Base-by-base conservation (phyloP, 176 grass and related monocot species). In the Phoenix dactylifera region DNA sequence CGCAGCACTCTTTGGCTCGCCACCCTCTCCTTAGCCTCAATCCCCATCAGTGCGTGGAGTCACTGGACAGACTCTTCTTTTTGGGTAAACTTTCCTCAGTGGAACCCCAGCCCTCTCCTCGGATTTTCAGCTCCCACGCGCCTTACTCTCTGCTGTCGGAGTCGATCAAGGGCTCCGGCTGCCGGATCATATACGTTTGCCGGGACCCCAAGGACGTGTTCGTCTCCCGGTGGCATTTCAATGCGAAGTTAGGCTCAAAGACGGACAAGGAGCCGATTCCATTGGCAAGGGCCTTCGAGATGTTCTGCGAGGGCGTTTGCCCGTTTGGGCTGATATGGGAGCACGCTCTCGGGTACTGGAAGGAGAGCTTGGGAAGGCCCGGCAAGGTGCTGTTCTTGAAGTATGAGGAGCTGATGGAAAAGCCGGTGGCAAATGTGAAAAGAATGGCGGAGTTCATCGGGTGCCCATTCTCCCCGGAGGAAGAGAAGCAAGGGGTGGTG, bases 11-110 rank as follows among this genome's bases (percentile, higher is more conserved):
- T 25, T 10, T 14, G 9, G 17, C 19, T 59, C 19, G 25, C 49
- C 86, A 89, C 77, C 70, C 74, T 9, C 68, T 89, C 30, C 77
- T 75, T 15, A 1, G 18, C 55, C 64, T 62, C 57, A 65, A 69
- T 60, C 52, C 76, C 3, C 76, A 84, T 22, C 77, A 81, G 9
- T 65, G 67, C 24, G 78, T 68, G 1, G 68, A 65, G 9, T 84
- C 76, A 58, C 51, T 81, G 3, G 64, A 20, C 20, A 20, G 20
- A 77, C 68, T 71, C 57, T 54, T 50, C 55, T 18, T 24, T 26
- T 51, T 18, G 30, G 5, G 19, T 15, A 3, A 22, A n/a, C 26
- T 55, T 18, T 0, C 20, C 20, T 20, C 20, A 20, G 20, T 76
- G 2, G 58, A 83, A 3, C 65, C 10, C 24, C 74, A 71, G 69